A percentile compares a stretch with the other conserved stretches of the same genome.
phyloP scores from a whole-genome alignment of 2,329 filamentous ascomycete species.

The Penicillium sp. region DNA sequence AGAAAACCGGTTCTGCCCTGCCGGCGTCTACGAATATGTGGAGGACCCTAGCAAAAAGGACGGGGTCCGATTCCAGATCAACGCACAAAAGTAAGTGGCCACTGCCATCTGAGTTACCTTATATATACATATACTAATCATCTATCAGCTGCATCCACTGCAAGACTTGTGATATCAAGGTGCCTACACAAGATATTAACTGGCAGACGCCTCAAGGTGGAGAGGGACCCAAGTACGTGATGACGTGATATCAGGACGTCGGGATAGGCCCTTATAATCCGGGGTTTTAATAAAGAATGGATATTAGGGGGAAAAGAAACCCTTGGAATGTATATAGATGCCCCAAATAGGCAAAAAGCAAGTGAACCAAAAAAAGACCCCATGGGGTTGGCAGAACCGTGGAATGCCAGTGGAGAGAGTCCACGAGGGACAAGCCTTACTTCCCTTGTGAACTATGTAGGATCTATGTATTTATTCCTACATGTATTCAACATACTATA shows the following conservation, averaged over 20 bases:
- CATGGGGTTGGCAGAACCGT: constrained; percentile 19
- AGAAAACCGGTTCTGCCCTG: constrained; percentile 94
- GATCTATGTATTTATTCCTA: background rate
- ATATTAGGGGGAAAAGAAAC: too few relatives aligned
- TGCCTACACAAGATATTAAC: constrained; percentile 91
- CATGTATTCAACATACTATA: too few relatives aligned
- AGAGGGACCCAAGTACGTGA: constrained; percentile 59
- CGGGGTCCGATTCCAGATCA: constrained; percentile 94
- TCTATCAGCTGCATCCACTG: constrained; percentile 81
- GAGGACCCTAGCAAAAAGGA: constrained; percentile 79
- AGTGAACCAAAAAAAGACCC: constrained; percentile 8
- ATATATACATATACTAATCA: constrained; percentile 11
- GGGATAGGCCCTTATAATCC: background rate
- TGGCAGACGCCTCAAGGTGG: constrained; percentile 92
- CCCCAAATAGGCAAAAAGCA: constrained; percentile 1
- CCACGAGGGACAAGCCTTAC: constrained; percentile 13
- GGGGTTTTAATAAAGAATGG: constrained; percentile 3
- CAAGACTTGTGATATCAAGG: constrained; percentile 99
- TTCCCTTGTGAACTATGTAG: background rate
- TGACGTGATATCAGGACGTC: constrained; percentile 38
- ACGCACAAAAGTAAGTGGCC: constrained; percentile 78
- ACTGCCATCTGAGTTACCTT: background rate
- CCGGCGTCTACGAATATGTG: constrained; percentile 95
- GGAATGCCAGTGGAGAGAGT: constrained; percentile 20
- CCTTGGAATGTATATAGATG: constrained; percentile 10